phyloP scores from a whole-genome alignment of 495 filamentous ascomycete genomes.

The Echria macrotheca region DNA sequence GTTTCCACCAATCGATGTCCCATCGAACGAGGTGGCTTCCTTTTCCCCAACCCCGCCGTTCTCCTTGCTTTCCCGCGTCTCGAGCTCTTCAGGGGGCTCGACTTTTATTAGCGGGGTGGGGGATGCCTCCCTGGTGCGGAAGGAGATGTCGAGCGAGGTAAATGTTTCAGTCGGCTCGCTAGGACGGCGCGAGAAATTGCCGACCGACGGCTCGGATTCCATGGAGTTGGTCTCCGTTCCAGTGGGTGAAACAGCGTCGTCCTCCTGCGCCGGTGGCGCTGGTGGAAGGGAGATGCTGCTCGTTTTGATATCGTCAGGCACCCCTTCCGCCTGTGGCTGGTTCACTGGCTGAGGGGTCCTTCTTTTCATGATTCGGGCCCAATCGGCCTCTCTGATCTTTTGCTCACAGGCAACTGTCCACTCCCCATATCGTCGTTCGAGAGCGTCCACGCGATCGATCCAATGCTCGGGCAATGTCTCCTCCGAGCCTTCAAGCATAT shows the following conservation, averaged over 20 bases:
- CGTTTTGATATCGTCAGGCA: background rate
- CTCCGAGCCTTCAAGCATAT: conserved; percentile 71
- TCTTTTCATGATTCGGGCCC: conserved; percentile 12
- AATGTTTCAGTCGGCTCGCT: conserved; percentile 4
- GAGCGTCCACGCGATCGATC: conserved; percentile 75
- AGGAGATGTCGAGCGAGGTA: conserved; percentile 7
- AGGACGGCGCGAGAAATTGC: background rate
- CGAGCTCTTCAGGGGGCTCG: conserved; percentile 15
- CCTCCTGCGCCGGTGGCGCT: background rate
- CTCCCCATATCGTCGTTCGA: conserved; percentile 73
- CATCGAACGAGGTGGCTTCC: no score
- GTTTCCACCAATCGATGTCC: no score
- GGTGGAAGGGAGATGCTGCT: background rate
- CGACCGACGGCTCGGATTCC: background rate
- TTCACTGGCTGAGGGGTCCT: background rate
- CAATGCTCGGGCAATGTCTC: conserved; percentile 82
- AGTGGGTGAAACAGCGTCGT: background rate
- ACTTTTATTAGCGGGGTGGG: conserved; percentile 21
- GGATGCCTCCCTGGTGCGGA: background rate
- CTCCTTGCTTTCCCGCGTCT: background rate
- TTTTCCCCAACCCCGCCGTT: no score
- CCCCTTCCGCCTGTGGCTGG: background rate
- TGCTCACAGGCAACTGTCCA: conserved; percentile 57
- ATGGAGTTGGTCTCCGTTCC: background rate
- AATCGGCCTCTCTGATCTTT: conserved; percentile 33